Base-by-base conservation (phyloP, 805 yeast species). In the Myxozyma monticola region DNA sequence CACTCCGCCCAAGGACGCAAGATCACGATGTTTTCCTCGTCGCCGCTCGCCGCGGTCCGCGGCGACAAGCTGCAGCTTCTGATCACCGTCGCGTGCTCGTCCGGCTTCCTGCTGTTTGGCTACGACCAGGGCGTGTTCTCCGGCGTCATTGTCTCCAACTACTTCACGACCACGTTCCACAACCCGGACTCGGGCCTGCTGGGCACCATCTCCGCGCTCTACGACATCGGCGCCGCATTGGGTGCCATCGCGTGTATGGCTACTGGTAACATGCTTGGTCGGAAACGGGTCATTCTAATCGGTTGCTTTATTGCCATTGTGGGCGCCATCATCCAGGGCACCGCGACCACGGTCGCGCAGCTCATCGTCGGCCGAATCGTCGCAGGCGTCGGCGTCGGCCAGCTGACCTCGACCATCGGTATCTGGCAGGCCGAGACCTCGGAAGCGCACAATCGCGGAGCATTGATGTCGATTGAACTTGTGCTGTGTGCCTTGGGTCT, bases 391-490 rank as follows among this genome's bases (percentile, higher is more conserved):
- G 95, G 93, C 62, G 84, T 82, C 54, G 93, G 93, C 57, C 67
- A 83, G 65, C 79, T 80, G 64, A 83, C 90, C 12, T 81, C 89
- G 18, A 83, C 90, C 28, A 83, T 84, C 51, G 93, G 95, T n/a
- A 83, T 84, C 56, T 86, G 87, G 81, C 90, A 84, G 65, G 76
- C 91, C 1, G 95, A 86, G 68, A 77, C 81, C 68, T 77, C 88
- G 31, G 77, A 76, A 51, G 78, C 88, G 7, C 79, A 77, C 54
- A 75, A 73, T 56, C 78, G 90, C 72, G 91, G 93, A 59, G 71
- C 76, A 59, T 70, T 84, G 58, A 87, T 84, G 48, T 77, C 79
- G 57, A 70, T 84, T 63, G 87, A 84, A 68, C 89, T 89, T 46
- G 77, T 85, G 22, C 77, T 83, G 36, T 80, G 84, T 59, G 83